A percentile compares a stretch with the other conserved stretches of the same genome.
Conservation (phyloP, 2,329 filamentous ascomycete genomes). For the Penicillium thymicola region DNA sequence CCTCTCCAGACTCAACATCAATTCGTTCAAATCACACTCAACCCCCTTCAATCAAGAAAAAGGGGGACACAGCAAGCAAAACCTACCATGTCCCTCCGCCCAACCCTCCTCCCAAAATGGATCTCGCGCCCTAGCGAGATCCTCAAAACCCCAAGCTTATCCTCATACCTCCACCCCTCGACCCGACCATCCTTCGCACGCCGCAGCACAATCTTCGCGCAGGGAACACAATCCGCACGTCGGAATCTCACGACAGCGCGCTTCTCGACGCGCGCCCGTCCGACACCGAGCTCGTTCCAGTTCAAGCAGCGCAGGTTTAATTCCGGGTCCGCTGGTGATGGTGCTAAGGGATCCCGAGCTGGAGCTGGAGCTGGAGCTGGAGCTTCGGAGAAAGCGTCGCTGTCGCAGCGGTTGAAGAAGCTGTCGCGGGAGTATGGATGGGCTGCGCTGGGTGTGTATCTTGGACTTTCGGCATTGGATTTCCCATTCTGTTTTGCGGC, state of each 20-base stretch:
- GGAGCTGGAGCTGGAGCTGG: constrained; percentile 14
- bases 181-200: neutral
- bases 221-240: neutral
- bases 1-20: neutral
- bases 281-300: constrained; percentile 1
- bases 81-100: constrained; percentile 13
- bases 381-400: constrained; percentile 42
- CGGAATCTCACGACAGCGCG: constrained; percentile 2
- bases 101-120: constrained; percentile 21
- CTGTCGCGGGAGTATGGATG: constrained; percentile 92
- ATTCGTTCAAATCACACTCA: neutral
- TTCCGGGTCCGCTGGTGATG: constrained; percentile 10
- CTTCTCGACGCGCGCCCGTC: neutral
- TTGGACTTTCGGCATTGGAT: constrained; percentile 77
- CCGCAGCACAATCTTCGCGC: constrained; percentile 4
- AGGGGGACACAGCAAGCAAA: neutral
- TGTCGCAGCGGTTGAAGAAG: constrained; percentile 73
- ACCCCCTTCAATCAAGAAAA: neutral
- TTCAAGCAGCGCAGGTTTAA: constrained; percentile 24
- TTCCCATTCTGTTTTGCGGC: constrained; percentile 94
- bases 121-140: constrained; percentile 17
- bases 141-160: constrained; percentile 6
- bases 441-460: constrained; percentile 87
- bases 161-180: neutral
- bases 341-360: constrained; percentile 1